Evolutionary conservation across 2,329 filamentous ascomycete species (phyloP).

Genomic region (Aspergillus quadricinctus): DNA sequence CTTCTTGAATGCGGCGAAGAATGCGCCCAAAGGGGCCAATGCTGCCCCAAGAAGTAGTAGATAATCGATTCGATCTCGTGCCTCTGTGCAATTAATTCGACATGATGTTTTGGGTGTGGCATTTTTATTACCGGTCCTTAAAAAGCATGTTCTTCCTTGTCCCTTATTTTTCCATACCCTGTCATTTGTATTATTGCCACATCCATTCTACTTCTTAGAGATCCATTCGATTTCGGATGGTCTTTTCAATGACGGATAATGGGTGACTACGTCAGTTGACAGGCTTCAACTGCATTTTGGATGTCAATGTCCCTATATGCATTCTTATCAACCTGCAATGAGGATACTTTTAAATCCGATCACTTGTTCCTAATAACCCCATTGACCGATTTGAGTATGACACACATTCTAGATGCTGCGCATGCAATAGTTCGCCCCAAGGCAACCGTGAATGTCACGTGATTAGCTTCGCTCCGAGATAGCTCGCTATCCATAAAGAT

Average conservation of each 20-base stretch:
- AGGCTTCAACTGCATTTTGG: background rate
- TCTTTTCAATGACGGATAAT: background rate
- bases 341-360: too few species aligned
- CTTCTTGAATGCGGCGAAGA: constrained; percentile 47
- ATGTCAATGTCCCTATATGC: background rate
- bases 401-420: too few species aligned
- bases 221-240: background rate
- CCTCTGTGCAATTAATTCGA: background rate
- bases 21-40: constrained; percentile 39
- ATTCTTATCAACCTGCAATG: background rate
- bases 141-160: constrained; percentile 1
- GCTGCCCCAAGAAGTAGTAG: constrained; percentile 34
- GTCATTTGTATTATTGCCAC: background rate
- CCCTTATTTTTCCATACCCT: background rate
- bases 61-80: constrained; percentile 6
- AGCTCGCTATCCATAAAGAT: too few species aligned
- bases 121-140: background rate
- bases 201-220: background rate
- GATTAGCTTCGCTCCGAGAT: too few species aligned
- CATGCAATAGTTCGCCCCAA: too few species aligned
- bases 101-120: background rate
- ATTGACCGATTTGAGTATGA: too few species aligned
- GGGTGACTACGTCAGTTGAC: background rate
- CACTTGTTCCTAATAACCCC: background rate
- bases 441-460: too few species aligned